phyloP scores from a whole-genome alignment of 257 asterid genomes.

The Solanum pinnatisectum region DNA sequence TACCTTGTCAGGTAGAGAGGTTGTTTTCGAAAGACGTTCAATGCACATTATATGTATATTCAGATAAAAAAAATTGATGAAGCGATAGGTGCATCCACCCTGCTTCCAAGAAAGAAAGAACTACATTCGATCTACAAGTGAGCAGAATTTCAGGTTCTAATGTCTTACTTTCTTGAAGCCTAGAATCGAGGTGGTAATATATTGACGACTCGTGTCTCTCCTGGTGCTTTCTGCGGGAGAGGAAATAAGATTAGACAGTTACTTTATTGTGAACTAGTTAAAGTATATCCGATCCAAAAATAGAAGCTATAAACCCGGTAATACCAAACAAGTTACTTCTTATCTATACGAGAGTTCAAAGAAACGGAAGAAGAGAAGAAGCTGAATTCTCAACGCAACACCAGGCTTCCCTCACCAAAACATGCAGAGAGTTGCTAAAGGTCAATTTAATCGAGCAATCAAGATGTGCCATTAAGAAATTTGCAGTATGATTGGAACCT shows the following conservation, averaged over 20 bases:
- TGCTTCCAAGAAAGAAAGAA: background rate
- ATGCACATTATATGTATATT: background rate
- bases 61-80: background rate
- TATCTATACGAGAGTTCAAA: background rate
- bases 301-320: background rate
- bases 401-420: background rate
- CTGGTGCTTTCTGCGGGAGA: slow-evolving; percentile 50
- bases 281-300: background rate
- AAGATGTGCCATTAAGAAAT: background rate
- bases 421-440: background rate
- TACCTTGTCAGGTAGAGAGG: background rate
- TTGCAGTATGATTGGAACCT: background rate
- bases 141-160: background rate
- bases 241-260: background rate
- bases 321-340: background rate
- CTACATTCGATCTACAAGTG: background rate
- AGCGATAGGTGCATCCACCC: background rate
- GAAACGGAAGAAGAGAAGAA: background rate
- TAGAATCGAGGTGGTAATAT: slow-evolving; percentile 31
- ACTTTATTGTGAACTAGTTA: background rate
- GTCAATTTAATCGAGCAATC: background rate
- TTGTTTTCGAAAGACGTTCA: background rate
- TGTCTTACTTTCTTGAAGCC: slow-evolving; percentile 45
- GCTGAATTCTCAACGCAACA: background rate
- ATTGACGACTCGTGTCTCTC: slow-evolving; percentile 46